phyloP scores from a whole-genome alignment of 306 rosid species.

The Acacia confusa region DNA sequence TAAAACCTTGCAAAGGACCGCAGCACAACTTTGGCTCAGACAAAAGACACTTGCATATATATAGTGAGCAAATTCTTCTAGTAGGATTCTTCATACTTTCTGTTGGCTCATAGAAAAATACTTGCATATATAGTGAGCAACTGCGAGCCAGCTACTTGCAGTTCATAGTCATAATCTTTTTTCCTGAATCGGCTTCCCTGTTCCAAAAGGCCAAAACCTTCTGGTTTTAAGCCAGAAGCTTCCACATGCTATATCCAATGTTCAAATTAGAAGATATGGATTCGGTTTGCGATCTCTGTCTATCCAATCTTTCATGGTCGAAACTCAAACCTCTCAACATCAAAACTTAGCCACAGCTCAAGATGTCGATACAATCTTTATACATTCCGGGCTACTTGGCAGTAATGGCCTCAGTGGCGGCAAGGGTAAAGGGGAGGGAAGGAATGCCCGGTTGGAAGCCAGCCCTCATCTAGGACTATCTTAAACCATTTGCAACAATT shows the following conservation, averaged over 20 bases:
- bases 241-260: slow-evolving; percentile 32
- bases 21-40: slow-evolving; percentile 25
- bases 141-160: slow-evolving; percentile 11
- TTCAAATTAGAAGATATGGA: slow-evolving; percentile 18
- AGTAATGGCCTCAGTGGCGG: slow-evolving; percentile 34
- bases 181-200: slow-evolving; percentile 18
- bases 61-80: slow-evolving; percentile 12
- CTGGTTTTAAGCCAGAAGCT: slow-evolving; percentile 16
- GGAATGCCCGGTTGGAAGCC: slow-evolving; percentile 16
- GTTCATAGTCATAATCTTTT: slow-evolving; percentile 19
- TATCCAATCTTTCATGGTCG: slow-evolving; percentile 19
- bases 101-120: too few relatives aligned
- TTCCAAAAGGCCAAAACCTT: slow-evolving; percentile 18
- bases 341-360: slow-evolving; percentile 28
- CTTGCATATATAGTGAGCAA: background rate
- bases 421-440: slow-evolving; percentile 21
- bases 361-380: slow-evolving; percentile 25
- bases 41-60: slow-evolving; percentile 3
- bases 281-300: slow-evolving; percentile 27
- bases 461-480: slow-evolving; percentile 24
- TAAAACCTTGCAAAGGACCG: slow-evolving; percentile 32
- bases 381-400: slow-evolving; percentile 23
- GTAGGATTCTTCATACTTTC: slow-evolving; percentile 1
- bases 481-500: slow-evolving; percentile 81
- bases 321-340: slow-evolving; percentile 18